Evolutionary conservation across 177 flowering plant species (phyloP).

Genomic region (Vitis hybrid): DNA sequence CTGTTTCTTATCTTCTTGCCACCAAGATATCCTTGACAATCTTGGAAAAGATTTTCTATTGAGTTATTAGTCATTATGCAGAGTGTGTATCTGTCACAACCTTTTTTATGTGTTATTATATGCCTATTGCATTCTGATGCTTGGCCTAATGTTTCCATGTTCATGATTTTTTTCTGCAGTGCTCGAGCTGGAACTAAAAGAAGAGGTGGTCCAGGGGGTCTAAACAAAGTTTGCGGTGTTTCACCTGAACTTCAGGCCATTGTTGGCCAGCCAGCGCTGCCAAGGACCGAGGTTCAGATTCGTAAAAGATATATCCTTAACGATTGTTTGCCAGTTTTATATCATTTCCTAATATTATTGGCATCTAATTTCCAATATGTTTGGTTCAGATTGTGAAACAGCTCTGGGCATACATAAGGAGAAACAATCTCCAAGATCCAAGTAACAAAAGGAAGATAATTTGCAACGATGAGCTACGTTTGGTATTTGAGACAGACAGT

Average conservation of each 20-base stretch:
- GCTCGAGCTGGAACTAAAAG: constrained; percentile 42
- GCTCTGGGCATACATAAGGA: constrained; percentile 70
- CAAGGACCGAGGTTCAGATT: constrained; percentile 60
- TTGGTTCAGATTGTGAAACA: constrained; percentile 61
- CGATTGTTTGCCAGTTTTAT: background rate
- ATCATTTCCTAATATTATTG: background rate
- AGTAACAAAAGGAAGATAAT: constrained; percentile 70
- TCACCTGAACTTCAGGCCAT: constrained; percentile 65
- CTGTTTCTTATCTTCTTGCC: no score
- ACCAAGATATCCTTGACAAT: no score
- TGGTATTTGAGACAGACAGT: constrained; percentile 67
- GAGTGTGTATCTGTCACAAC: no score
- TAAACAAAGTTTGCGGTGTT: constrained; percentile 65
- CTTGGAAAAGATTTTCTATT: no score
- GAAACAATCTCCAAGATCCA: constrained; percentile 73
- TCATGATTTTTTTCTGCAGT: constrained; percentile 27
- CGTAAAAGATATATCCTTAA: background rate
- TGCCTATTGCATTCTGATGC: background rate
- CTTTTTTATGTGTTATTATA: no score
- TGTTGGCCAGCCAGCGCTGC: constrained; percentile 64
- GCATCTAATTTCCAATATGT: background rate
- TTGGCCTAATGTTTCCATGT: background rate
- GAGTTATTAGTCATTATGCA: no score
- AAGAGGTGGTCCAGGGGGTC: constrained; percentile 72
- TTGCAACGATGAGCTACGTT: constrained; percentile 62